Percentiles rank a stretch among this genome's conserved stretches.
Conservation (phyloP, 75 land plant species). For the Sequoia sempervirens region DNA sequence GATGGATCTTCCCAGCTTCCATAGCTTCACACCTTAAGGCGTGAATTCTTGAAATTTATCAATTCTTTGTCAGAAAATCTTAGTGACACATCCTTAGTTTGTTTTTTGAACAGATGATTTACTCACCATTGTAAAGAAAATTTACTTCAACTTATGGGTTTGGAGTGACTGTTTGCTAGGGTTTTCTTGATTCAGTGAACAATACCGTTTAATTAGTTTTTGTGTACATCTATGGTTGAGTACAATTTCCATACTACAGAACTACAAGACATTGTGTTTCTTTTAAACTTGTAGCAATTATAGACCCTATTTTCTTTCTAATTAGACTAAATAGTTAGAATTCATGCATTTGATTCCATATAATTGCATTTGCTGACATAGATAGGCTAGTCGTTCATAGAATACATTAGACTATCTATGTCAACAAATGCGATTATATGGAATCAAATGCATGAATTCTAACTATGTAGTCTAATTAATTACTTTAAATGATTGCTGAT, state of each 20-base stretch:
- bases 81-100: background rate
- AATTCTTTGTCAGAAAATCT: background rate
- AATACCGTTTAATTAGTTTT: background rate
- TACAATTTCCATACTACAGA: background rate
- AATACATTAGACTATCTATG: background rate
- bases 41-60: background rate
- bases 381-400: too few relatives aligned
- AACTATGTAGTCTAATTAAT: background rate
- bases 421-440: background rate
- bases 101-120: background rate
- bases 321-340: background rate
- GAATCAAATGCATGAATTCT: background rate
- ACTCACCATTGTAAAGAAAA: conserved; percentile 1
- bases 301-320: too few relatives aligned
- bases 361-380: background rate
- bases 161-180: background rate
- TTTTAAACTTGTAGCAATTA: background rate
- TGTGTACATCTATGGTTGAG: background rate
- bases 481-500: background rate
- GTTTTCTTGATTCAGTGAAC: background rate
- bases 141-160: background rate
- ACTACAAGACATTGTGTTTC: too few relatives aligned
- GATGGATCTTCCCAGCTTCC: background rate
- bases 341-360: background rate
- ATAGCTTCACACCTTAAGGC: background rate